Evolutionary conservation across 2,329 filamentous ascomycete species (phyloP), one percentile per base, ranked within the genome.

Genomic region (Aspergillus novofumigatus): DNA sequence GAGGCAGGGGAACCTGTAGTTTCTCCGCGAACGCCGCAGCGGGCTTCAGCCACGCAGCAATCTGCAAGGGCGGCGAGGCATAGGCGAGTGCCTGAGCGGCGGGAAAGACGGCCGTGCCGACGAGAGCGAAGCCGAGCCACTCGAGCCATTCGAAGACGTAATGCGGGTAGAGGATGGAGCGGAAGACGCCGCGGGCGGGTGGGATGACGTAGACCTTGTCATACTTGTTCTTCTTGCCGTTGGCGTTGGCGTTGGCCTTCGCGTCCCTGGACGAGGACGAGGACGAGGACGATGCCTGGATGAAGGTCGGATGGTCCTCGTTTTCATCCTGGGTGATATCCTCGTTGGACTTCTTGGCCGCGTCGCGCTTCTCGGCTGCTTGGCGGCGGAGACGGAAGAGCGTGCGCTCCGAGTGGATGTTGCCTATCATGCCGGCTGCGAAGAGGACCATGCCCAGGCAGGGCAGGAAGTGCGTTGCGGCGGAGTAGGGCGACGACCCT

Each of bases 121-220:
- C 69, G 28, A 96, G 83, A 80, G 88, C 92, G 73, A 92, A 99
- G 0, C 94, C 94, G 3, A 83, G 74, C 94, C 94, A 99, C 80
- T 99, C 94, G 53, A 96, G 72, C 94, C 94, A 99, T 77, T 99
- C 94, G 70, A 88, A 89, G n/a, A 96, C 80, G 73, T 97, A 99
- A 73, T 99, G 94, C 63, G 94, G 92, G 73, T 88, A 96, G 58
- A 97, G 81, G 69, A 96, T 84, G 67, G 86, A 88, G 63, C 83
- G 81, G 76, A 97, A 99, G 51, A 96, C 76, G 0, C 92, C 92
- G 52, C 88, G 88, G 68, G 90, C 80, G 0, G 94, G 76, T n/a
- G 77, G 94, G 53, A 99, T 84, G 77, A 90, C 86, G 72, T 97
- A 97, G 59, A 95, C 84, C 77, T 94, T 96, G 49, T 89, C 83